A percentile compares a stretch with the other conserved stretches of the same genome.
These are phyloP conservation scores for Arabidopsis thaliana DNA, from an alignment of 345 rosid genomes.

Conservation along the genomic window TAIR10.1 NC_003076.8:20404001-20404500, in stretches of 20 bases:
- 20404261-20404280: conserved; percentile 15
- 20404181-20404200: conserved; percentile 32
- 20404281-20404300: conserved; percentile 20
- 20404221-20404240: conserved; percentile 23
- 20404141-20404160: conserved; percentile 41
- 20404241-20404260: conserved; percentile 19
- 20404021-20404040: conserved; percentile 27
- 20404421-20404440: conserved; percentile 91
- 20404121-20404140: conserved; percentile 20
- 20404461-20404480: conserved; percentile 94
- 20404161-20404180: background rate
- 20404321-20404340: conserved; percentile 18
- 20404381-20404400: conserved; percentile 39
- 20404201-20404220: conserved; percentile 24
- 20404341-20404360: background rate
- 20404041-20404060: conserved; percentile 26
- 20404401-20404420: conserved; percentile 58
- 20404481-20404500: conserved; percentile 96
- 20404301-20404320: conserved; percentile 7
- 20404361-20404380: conserved; percentile 28
- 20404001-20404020: conserved; percentile 10
- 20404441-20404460: conserved; percentile 85
- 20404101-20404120: conserved; percentile 29
- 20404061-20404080: conserved; percentile 6
- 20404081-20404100: conserved; percentile 19